These are phyloP conservation scores for Schwanniomyces etchellsii DNA, from an alignment of 1,139 yeast genomes.

Conservation along the genomic window DNA sequence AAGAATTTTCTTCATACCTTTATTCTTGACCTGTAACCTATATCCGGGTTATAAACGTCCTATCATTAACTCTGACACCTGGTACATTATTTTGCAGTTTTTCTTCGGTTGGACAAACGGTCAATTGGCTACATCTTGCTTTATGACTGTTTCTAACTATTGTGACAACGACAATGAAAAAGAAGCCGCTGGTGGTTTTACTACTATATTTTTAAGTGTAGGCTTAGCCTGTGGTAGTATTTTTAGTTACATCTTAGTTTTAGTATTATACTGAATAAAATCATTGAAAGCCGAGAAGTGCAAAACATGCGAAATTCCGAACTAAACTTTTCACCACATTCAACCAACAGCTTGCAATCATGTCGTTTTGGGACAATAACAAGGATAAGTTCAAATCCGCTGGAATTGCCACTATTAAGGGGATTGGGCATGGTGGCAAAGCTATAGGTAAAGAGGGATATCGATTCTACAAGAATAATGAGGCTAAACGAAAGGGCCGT, in stretches of 20 bases:
- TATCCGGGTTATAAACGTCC: slow-evolving; percentile 27
- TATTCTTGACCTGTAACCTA: slow-evolving; percentile 65
- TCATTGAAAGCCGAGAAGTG: too few relatives aligned
- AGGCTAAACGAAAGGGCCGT: slow-evolving; percentile 20
- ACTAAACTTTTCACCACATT: too few relatives aligned
- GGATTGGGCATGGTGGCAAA: slow-evolving; percentile 45
- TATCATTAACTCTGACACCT: slow-evolving; percentile 50
- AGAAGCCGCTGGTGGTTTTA: slow-evolving; percentile 93
- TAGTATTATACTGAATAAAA: slow-evolving; percentile 19
- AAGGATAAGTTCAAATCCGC: slow-evolving; percentile 45
- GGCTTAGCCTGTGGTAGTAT: slow-evolving; percentile 79
- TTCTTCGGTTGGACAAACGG: slow-evolving; percentile 86
- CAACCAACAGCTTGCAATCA: too few relatives aligned
- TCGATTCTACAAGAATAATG: slow-evolving; percentile 40
- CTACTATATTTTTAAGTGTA: slow-evolving; percentile 66
- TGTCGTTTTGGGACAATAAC: slow-evolving; percentile 52
- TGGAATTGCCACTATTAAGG: slow-evolving; percentile 40
- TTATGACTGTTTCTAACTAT: slow-evolving; percentile 69
- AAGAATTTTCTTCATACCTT: slow-evolving; percentile 54
- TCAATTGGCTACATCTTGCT: slow-evolving; percentile 71
- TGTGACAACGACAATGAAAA: slow-evolving; percentile 60
- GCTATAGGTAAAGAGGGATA: slow-evolving; percentile 47
- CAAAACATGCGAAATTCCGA: too few relatives aligned
- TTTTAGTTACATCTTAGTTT: slow-evolving; percentile 61
- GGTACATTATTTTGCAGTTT: slow-evolving; percentile 67